These are phyloP conservation scores for Huntiella bhutanensis DNA, from an alignment of 2,329 filamentous ascomycete genomes.

Conservation along the genomic window DNA sequence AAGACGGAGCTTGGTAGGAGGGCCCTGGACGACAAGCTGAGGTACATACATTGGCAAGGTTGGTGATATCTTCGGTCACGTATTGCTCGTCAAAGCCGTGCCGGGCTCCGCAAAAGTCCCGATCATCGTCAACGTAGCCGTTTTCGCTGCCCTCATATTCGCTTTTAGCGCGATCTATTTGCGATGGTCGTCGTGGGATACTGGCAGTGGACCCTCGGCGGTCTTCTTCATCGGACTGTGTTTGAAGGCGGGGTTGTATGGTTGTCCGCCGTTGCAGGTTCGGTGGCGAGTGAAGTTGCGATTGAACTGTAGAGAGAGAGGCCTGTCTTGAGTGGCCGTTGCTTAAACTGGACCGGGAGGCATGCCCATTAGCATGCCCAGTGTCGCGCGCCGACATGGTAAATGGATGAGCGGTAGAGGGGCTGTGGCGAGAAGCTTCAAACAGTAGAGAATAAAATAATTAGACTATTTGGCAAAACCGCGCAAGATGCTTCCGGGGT, in stretches of 20 bases:
- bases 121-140: constrained; percentile 26
- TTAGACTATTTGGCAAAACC: too few relatives aligned
- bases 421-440: too few relatives aligned
- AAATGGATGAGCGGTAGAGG: background rate
- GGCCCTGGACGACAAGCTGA: background rate
- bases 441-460: too few relatives aligned
- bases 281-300: background rate
- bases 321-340: background rate
- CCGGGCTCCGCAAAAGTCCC: constrained; percentile 39
- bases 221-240: constrained; percentile 14
- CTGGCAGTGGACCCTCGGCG: constrained; percentile 27
- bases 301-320: background rate
- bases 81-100: constrained; percentile 91
- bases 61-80: constrained; percentile 69
- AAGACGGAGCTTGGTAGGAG: constrained; percentile 4
- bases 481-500: too few relatives aligned
- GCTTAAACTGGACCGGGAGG: background rate
- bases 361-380: background rate
- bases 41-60: constrained; percentile 55
- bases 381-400: background rate
- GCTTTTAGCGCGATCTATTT: constrained; percentile 37
- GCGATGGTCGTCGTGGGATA: constrained; percentile 27
- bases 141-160: constrained; percentile 28
- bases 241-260: background rate
- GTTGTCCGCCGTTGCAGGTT: background rate